Evolutionary conservation across 2,329 filamentous ascomycete species (phyloP).

Genomic region (Colletotrichum sp.): DNA sequence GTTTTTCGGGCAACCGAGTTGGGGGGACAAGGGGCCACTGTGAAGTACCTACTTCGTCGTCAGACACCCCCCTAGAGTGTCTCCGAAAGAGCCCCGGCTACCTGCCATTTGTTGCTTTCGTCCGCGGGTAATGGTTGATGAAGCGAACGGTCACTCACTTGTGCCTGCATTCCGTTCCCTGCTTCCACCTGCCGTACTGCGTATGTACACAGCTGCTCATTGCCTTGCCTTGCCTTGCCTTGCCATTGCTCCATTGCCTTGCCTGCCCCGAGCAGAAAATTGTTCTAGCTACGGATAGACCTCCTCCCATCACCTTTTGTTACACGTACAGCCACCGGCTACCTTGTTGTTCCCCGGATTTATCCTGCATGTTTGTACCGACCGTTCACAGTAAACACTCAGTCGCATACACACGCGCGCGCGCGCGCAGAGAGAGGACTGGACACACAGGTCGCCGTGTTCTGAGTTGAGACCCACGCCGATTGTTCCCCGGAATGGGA

Average conservation of each 20-base stretch:
- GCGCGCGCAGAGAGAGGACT: neutral
- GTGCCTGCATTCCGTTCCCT: neutral
- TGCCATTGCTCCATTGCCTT: neutral
- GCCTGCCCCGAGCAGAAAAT: neutral
- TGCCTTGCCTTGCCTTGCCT: neutral
- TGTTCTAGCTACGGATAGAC: neutral
- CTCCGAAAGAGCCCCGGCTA: neutral
- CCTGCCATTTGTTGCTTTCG: neutral
- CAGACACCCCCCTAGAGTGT: neutral
- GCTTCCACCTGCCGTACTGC: neutral
- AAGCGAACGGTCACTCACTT: neutral
- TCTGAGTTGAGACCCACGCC: slow-evolving; percentile 7
- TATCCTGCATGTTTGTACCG: neutral
- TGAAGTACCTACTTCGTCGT: neutral
- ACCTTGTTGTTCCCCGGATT: neutral
- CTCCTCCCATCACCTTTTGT: neutral
- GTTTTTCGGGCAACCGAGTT: slow-evolving; percentile 3
- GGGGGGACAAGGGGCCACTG: neutral
- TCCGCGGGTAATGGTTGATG: neutral
- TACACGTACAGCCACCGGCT: neutral
- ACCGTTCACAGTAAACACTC: neutral
- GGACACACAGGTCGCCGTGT: neutral
- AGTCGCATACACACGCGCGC: neutral
- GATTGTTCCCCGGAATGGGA: slow-evolving; percentile 17
- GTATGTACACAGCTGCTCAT: neutral